These are phyloP conservation scores for Boletus rubropictus DNA, from an alignment of 768 basidiomycete genomes.

Conservation along the genomic window DNA sequence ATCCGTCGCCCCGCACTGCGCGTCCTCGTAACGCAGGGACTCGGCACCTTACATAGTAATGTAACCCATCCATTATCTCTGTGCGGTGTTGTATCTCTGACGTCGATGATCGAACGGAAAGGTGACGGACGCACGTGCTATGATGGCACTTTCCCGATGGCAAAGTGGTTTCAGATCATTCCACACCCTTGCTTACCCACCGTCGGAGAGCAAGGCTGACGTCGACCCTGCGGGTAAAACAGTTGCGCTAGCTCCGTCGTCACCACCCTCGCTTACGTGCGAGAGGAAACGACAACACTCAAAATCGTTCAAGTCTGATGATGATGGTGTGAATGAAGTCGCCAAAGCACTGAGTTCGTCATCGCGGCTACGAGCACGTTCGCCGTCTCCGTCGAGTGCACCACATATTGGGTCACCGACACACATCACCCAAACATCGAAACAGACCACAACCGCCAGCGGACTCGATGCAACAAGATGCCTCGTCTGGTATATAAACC, in stretches of 20 bases:
- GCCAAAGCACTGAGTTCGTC: no score
- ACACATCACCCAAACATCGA: background rate
- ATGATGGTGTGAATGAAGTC: background rate
- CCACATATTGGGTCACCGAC: background rate
- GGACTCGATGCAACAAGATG: conserved; percentile 32
- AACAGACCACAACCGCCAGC: background rate
- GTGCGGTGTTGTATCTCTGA: background rate
- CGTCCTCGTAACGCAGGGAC: conserved; percentile 71
- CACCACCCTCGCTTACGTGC: background rate
- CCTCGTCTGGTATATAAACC: conserved; percentile 58
- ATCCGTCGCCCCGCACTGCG: conserved; percentile 71
- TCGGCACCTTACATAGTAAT: conserved; percentile 77
- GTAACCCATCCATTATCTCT: conserved; percentile 40
- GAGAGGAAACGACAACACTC: conserved; percentile 16
- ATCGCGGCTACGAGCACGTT: background rate
- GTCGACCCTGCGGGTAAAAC: background rate
- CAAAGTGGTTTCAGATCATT: conserved; percentile 43
- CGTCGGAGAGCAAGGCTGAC: background rate
- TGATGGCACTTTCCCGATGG: conserved; percentile 95
- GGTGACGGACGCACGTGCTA: conserved; percentile 91
- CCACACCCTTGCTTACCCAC: background rate
- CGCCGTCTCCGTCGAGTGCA: background rate
- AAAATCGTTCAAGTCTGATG: background rate
- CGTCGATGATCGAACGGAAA: conserved; percentile 25
- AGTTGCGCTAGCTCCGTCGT: background rate